Conservation (phyloP, 805 yeast species). For the Hemisphaericaspora nanyangensis region DNA sequence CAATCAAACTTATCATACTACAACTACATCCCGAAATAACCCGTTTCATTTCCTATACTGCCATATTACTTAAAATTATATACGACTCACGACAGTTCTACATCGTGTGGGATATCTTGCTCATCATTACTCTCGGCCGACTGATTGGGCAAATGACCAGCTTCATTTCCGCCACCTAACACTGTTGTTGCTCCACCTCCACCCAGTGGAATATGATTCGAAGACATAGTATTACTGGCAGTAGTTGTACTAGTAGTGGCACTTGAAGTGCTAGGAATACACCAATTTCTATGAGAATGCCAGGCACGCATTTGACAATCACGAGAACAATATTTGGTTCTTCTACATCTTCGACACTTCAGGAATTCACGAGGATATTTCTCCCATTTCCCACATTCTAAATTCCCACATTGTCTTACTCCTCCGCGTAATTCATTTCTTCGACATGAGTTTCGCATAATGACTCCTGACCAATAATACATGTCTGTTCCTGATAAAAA, state of each 20-base stretch:
- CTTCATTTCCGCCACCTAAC: no score
- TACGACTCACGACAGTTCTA: background rate
- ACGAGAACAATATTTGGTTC: constrained; percentile 92
- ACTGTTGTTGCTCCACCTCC: background rate
- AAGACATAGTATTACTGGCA: background rate
- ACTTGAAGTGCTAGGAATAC: constrained; percentile 45
- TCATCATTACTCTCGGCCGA: background rate
- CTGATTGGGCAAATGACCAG: background rate
- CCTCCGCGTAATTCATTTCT: constrained; percentile 86
- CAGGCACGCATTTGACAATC: constrained; percentile 91
- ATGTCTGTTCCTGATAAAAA: constrained; percentile 68
- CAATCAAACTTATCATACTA: no score
- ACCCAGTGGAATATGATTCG: background rate
- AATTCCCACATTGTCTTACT: constrained; percentile 90
- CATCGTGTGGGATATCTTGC: background rate
- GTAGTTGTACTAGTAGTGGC: background rate
- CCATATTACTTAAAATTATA: no score
- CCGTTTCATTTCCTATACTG: no score
- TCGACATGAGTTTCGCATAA: constrained; percentile 92
- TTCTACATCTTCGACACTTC: constrained; percentile 88
- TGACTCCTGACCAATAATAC: constrained; percentile 97
- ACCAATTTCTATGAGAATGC: constrained; percentile 94
- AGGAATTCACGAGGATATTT: constrained; percentile 86
- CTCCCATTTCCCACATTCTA: constrained; percentile 95
- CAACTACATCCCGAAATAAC: no score